These are phyloP conservation scores for Multifurca ochricompacta DNA, from an alignment of 768 basidiomycete species.

Conservation along the genomic window DNA sequence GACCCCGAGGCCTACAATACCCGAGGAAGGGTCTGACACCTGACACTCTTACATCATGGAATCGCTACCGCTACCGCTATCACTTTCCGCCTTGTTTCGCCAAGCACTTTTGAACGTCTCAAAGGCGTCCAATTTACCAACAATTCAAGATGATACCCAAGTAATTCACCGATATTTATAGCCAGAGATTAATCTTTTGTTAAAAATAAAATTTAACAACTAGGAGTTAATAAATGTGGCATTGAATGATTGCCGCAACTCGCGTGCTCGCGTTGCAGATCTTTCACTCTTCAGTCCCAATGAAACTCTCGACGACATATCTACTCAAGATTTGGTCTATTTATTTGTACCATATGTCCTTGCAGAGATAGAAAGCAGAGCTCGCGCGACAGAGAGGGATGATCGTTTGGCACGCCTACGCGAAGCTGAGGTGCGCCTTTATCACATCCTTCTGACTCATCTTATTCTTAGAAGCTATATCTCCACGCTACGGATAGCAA, in stretches of 20 bases:
- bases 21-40: not conserved
- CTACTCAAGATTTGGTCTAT: conserved; percentile 69
- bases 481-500: conserved; percentile 33
- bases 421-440: conserved; percentile 46
- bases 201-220: not conserved
- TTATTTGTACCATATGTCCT: conserved; percentile 62
- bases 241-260: conserved; percentile 45
- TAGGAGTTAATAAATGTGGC: conserved; percentile 55
- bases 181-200: not conserved
- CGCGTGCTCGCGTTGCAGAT: conserved; percentile 46
- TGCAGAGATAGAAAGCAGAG: conserved; percentile 57
- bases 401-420: conserved; percentile 51
- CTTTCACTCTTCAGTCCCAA: conserved; percentile 78
- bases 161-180: conserved; percentile 22
- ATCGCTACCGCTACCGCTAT: too few relatives aligned
- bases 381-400: conserved; percentile 45
- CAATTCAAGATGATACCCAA: conserved; percentile 40
- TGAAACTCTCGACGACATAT: conserved; percentile 74
- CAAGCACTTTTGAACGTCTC: conserved; percentile 33
- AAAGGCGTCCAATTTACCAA: conserved; percentile 34
- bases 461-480: not conserved
- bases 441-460: not conserved
- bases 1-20: not conserved
- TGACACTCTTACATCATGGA: conserved; percentile 17
- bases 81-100: conserved; percentile 34